A percentile compares a stretch with the other conserved stretches of the same genome.
Conservation (phyloP, 2,329 filamentous ascomycete genomes). For the Whalleya microplaca region DNA sequence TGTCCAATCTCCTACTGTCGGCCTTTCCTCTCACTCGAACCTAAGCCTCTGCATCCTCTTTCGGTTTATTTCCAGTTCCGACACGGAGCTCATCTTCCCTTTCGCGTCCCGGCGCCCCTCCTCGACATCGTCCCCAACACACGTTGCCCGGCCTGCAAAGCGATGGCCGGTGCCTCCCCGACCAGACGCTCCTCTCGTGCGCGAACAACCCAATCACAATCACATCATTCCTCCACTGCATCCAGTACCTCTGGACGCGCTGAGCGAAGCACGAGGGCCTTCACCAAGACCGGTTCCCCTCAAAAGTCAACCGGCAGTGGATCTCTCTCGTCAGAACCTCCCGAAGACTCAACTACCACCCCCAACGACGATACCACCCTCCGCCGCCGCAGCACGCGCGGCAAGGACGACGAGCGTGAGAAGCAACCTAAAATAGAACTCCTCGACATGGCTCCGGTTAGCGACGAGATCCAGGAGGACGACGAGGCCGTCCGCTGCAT, state of each 20-base stretch:
- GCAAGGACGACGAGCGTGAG: conserved; percentile 64
- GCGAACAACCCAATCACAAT: conserved; percentile 75
- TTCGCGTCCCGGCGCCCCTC: conserved; percentile 16
- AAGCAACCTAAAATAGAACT: conserved; percentile 47
- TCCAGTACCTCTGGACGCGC: conserved; percentile 76
- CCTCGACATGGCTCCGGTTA: conserved; percentile 51
- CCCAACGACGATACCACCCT: conserved; percentile 66
- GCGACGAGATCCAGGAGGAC: conserved; percentile 78
- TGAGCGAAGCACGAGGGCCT: conserved; percentile 74
- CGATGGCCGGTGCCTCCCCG: conserved; percentile 60
- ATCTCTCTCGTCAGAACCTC: conserved; percentile 71
- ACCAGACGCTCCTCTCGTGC: conserved; percentile 89
- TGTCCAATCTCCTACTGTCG: conserved; percentile 46
- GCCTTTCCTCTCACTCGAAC: conserved; percentile 8
- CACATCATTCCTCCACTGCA: conserved; percentile 77
- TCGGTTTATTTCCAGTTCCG: conserved; percentile 6
- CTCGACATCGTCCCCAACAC: conserved; percentile 17
- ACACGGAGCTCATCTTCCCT: conserved; percentile 12
- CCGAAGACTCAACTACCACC: conserved; percentile 60
- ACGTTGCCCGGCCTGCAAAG: conserved; percentile 29
- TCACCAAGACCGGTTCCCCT: conserved; percentile 73
- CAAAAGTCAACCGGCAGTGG: conserved; percentile 75
- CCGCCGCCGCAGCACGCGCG: conserved; percentile 79
- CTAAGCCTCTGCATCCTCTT: conserved; percentile 13
- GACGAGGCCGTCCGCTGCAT: conserved; percentile 96